Base-by-base conservation (phyloP, 306 rosid species). In the Styphnolobium japonicum region DNA sequence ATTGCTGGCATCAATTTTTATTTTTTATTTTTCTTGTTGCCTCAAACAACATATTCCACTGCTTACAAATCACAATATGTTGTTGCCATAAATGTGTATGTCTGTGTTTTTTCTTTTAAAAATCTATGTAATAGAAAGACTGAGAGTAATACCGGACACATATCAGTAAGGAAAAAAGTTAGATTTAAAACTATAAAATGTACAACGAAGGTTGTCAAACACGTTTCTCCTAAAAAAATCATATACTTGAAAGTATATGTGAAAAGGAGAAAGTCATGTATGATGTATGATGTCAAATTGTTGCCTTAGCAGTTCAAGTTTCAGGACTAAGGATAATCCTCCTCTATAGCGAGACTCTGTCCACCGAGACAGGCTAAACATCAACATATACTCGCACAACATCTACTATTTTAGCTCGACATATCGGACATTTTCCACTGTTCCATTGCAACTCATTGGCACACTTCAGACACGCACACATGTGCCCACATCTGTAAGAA, bases 381-480 rank as follows among this genome's bases (percentile, higher is more conserved):
- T 77, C 86, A 55, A 81, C 16, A 67, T 83, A 80, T 1, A 92
- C 94, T 58, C 86, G 88, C 52, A 91, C 94, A 9, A 95, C 98
- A 79, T 92, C 98, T 48, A 80, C 85, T 34, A 95, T 91, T 0
- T 90, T 89, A 52, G 98, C 92, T 11, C 77, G 58, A 61, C 98
- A 95, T n/a, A 92, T 84, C 4, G 98, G 98, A 39, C 98, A 94
- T 75, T 89, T 91, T 48, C 92, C 95, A 0, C 83, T 81, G 34
- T 86, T 87, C 93, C 93, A 87, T 80, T 88, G 98, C 85, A 94
- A 53, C 77, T 94, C 98, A 64, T 84, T 90, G 43, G 91, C 98
- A 82, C 98, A 94, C 77, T 88, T 91, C 37, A 91, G 61, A 63
- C 98, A 94, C 22, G 95, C 73, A 78, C 98, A 94, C 97, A 94